Conservation (phyloP, 306 rosid genomes). For the Vigna trinervia region DNA sequence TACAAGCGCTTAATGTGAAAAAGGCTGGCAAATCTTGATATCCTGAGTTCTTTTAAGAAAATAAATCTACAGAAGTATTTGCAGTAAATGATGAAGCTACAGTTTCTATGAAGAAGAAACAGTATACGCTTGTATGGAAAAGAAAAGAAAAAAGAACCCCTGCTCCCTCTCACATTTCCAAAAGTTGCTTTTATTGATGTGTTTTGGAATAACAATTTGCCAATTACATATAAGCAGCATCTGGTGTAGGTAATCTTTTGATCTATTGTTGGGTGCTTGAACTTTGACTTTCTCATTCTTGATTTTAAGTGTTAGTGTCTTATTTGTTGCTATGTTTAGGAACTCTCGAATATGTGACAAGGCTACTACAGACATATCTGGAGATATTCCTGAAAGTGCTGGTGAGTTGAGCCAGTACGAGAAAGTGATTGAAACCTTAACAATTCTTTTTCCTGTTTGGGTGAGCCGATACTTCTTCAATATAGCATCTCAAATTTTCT, state of each 20-base stretch:
- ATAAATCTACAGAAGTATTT: background rate
- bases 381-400: slow-evolving; percentile 61
- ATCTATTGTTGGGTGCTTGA: slow-evolving; percentile 21
- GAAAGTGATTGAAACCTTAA: slow-evolving; percentile 77
- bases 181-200: slow-evolving; percentile 5
- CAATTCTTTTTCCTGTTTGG: slow-evolving; percentile 94
- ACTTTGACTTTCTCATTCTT: slow-evolving; percentile 11
- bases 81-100: background rate
- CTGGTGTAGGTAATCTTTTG: slow-evolving; percentile 19
- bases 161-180: slow-evolving; percentile 9
- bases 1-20: slow-evolving; percentile 16
- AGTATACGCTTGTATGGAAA: background rate
- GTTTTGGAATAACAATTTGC: background rate
- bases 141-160: background rate
- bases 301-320: slow-evolving; percentile 22
- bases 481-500: slow-evolving; percentile 29
- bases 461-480: slow-evolving; percentile 55
- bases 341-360: slow-evolving; percentile 63
- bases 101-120: slow-evolving; percentile 2
- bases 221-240: background rate
- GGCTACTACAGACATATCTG: slow-evolving; percentile 65
- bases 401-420: slow-evolving; percentile 66
- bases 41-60: background rate
- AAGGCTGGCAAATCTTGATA: slow-evolving; percentile 8
- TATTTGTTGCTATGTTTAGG: slow-evolving; percentile 51